A percentile compares a stretch with the other conserved stretches of the same genome.
phyloP scores from a whole-genome alignment of 2,329 filamentous ascomycete species.

The Fusarium oligoseptatum region DNA sequence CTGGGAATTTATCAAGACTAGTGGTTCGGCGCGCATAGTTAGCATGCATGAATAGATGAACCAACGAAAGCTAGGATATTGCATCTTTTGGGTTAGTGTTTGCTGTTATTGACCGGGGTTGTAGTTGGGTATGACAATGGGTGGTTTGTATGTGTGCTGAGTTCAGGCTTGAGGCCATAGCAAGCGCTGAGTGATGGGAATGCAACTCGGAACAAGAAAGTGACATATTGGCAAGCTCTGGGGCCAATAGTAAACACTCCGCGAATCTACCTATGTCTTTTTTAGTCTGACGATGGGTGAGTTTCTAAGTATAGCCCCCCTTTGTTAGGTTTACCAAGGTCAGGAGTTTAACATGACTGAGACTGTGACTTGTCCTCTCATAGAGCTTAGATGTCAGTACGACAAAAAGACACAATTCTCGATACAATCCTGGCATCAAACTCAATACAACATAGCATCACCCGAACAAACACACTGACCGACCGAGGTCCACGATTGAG shows the following conservation, averaged over 20 bases:
- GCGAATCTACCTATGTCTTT: no score
- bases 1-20: conserved; percentile 14
- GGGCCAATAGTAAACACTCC: no score
- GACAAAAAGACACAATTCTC: neutral
- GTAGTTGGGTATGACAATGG: neutral
- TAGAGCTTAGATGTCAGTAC: neutral
- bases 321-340: no score
- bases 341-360: neutral
- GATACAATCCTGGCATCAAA: neutral
- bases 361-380: neutral
- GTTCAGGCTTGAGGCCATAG: neutral
- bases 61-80: conserved; percentile 9
- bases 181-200: neutral
- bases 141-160: neutral
- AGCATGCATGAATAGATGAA: conserved; percentile 37
- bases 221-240: no score
- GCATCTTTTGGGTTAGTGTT: neutral
- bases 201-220: neutral
- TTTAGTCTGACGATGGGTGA: no score
- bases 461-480: neutral
- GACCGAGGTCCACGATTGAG: neutral
- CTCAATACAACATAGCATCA: neutral
- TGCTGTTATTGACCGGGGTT: neutral
- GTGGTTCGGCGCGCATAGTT: conserved; percentile 30
- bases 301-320: no score